A percentile compares a stretch with the other conserved stretches of the same genome.
phyloP scores from a whole-genome alignment of 2,329 filamentous ascomycete species.

The Diaporthe amygdali region DNA sequence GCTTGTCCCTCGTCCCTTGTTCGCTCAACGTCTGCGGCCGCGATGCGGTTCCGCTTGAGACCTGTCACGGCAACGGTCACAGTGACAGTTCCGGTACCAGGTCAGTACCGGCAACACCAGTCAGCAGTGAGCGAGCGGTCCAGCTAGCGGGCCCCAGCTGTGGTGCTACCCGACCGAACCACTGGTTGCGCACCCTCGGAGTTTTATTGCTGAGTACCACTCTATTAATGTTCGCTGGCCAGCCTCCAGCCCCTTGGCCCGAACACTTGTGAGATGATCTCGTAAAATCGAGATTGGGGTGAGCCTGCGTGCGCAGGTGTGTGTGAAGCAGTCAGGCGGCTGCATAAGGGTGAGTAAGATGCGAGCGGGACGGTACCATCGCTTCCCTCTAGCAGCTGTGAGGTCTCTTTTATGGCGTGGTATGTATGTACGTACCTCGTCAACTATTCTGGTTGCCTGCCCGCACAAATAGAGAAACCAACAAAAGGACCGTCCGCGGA shows the following conservation, averaged over 20 bases:
- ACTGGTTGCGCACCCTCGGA: slow-evolving; percentile 9
- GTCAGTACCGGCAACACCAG: neutral
- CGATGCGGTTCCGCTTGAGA: neutral
- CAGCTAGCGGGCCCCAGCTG: slow-evolving; percentile 2
- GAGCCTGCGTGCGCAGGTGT: neutral
- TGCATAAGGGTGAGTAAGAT: slow-evolving; percentile 9
- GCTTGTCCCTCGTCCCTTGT: neutral
- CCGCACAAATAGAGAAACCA: neutral
- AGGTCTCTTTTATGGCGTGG: neutral
- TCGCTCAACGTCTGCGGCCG: neutral
- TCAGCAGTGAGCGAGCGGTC: neutral
- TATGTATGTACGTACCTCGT: too few species aligned
- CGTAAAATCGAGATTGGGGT: neutral
- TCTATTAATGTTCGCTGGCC: neutral
- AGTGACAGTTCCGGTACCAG: neutral
- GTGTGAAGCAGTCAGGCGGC: slow-evolving; percentile 8
- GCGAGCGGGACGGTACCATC: slow-evolving; percentile 1
- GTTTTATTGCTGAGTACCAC: slow-evolving; percentile 11
- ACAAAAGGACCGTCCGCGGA: too few species aligned
- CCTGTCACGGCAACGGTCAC: neutral
- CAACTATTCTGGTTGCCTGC: neutral
- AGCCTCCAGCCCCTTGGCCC: slow-evolving; percentile 11
- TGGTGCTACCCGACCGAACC: slow-evolving; percentile 15
- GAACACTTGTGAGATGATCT: slow-evolving; percentile 9
- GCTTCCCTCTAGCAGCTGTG: neutral